These are phyloP conservation scores for Nannochloropsis gaditana DNA, from an alignment of 108 stramenopile genomes.

Conservation along the genomic window DNA sequence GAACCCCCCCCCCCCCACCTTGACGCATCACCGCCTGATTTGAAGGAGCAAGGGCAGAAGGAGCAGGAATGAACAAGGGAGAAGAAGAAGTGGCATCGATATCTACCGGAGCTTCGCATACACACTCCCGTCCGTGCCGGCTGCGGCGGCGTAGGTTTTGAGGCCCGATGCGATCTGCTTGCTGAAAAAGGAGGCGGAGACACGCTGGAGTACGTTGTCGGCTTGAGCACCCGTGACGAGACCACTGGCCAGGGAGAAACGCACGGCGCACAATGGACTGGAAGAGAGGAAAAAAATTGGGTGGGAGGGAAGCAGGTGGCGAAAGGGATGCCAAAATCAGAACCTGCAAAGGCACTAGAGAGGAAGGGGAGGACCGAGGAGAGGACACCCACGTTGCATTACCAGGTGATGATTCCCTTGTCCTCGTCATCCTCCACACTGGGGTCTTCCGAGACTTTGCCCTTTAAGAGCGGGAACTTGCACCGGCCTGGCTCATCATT, in stretches of 20 bases:
- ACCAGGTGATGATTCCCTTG: slow-evolving; percentile 11
- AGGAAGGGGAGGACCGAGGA: neutral
- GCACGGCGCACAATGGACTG: neutral
- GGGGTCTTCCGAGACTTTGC: neutral
- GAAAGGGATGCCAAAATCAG: neutral
- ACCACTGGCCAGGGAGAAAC: neutral
- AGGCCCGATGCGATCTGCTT: neutral
- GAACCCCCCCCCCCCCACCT: neutral
- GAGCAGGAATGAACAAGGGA: too few relatives aligned
- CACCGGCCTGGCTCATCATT: neutral
- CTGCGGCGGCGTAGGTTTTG: neutral
- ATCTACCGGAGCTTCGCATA: neutral
- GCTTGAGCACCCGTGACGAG: neutral
- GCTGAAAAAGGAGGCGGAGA: slow-evolving; percentile 1
- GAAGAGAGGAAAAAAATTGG: neutral
- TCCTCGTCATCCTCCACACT: neutral
- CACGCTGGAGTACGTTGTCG: neutral
- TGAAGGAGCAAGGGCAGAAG: neutral
- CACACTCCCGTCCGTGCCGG: neutral
- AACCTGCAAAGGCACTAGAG: neutral
- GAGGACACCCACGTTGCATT: neutral
- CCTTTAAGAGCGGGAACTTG: neutral
- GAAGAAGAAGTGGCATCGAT: neutral
- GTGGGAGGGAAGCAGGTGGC: neutral
- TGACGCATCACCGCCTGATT: neutral